Evolutionary conservation across 2,329 filamentous ascomycete genomes (phyloP), one percentile per base, ranked within the genome.

Genomic region (Eurotiales sp.): DNA sequence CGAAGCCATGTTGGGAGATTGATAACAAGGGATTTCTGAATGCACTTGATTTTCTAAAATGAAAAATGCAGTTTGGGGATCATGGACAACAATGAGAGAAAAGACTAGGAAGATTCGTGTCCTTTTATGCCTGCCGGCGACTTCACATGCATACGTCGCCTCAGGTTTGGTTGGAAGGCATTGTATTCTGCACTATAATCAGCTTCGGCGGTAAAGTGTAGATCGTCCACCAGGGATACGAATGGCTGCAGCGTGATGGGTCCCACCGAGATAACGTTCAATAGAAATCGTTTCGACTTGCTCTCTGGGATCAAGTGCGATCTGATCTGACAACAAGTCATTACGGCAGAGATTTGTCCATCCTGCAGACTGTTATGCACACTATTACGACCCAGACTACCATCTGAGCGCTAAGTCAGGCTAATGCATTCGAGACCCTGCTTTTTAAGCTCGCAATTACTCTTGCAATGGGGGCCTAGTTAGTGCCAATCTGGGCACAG

Each of bases 401-500:
- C n/a, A 43, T 29, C 23, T 43, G n/a, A 19, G 25, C 5, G 29
- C 14, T 43, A 19, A 19, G n/a, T 43, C n/a, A 19, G 40, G 22
- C 23, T 30, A 19, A 29, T 43, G 23, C 23, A 19, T 43, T 4
- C n/a, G n/a, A 30, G 40, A 29, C 40, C 8, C 23, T 43, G n/a
- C 40, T 43, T 17, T 43, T 43, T 15, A 43, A 43, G n/a, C 40
- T 30, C 23, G n/a, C 23, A 29, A 43, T 43, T 43, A 3, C 29
- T 2, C 8, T 29, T 43, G 6, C 15, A 43, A 29, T 17, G 22
- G 40, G 0, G 42, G 25, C 17, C 29, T 32, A 14, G 29, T 14
- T 32, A 32, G 29, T 14, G 29, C 29, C 29, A 10, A 32, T 10
- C 29, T 14, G n/a, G 8, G 8, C 29, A 32, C 29, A 32, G 29